Evolutionary conservation across 2,329 filamentous ascomycete species (phyloP), one percentile per base, ranked within the genome.

Genomic region (Ceratocystis papillata): DNA sequence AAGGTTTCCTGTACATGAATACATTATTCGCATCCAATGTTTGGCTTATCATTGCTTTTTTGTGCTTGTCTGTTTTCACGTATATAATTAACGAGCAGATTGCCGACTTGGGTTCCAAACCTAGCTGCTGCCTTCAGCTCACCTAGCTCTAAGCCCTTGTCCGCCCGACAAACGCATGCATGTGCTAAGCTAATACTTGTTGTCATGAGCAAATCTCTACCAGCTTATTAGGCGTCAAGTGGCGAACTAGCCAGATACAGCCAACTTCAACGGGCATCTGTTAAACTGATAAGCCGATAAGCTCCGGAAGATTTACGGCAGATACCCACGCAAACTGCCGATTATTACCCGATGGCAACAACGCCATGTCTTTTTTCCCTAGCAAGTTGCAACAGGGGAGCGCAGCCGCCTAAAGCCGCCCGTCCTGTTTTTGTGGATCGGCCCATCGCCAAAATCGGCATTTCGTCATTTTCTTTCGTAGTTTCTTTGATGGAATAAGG

Each of bases 381-480:
- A 10, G 33, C 33, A 37, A 10, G 10, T 37, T 22, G 46, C 6
- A 57, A n/a, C 53, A 57, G 53, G 25, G 12, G 15, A 33, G 70
- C 45, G 33, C 7, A 15, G 12, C 53, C 53, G 25, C 53, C 22
- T 33, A n/a, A 57, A 57, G 53, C 53, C 12, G 20, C 5, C 20
- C 20, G 22, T n/a, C 28, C 22, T 57, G 28, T 17, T 17, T 57
- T 57, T 30, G 53, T 57, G 25, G 53, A 57, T n/a, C 46, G 33
- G 53, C 8, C 53, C 53, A 57, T 57, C 53, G 20, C 53, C 22
- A 30, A 12, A 57, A 33, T 57, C 53, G 53, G 53, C 22, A 33
- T 33, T 57, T 57, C 53, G 53, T 57, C 53, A 57, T 57, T 57
- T 57, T 57, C 22, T 41, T 12, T 17, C 53, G 22, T 33, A 57